Conservation (phyloP, 192 early-diverging fungal species). For the Piromyces finnis region DNA sequence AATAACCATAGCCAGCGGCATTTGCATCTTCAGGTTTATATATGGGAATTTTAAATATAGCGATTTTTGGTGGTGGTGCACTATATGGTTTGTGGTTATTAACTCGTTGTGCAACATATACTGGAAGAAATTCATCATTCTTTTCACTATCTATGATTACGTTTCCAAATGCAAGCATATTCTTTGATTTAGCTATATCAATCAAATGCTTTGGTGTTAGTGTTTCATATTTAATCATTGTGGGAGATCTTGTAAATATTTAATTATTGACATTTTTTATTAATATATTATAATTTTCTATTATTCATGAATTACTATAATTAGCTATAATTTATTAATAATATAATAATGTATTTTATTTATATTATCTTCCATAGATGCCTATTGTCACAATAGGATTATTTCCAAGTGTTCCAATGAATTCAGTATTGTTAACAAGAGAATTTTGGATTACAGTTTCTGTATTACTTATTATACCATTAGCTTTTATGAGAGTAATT, state of each 20-base stretch:
- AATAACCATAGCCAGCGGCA: slow-evolving; percentile 77
- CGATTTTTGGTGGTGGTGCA: slow-evolving; percentile 55
- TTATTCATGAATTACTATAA: too few species aligned
- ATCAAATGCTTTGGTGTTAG: slow-evolving; percentile 97
- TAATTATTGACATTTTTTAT: too few species aligned
- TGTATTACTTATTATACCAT: slow-evolving; percentile 50
- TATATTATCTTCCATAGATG: too few species aligned
- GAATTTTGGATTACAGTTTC: slow-evolving; percentile 71
- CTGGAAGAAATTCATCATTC: slow-evolving; percentile 69
- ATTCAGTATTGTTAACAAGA: slow-evolving; percentile 11
- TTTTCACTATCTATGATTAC: slow-evolving; percentile 80
- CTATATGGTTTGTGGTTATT: slow-evolving; percentile 73
- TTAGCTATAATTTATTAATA: too few species aligned
- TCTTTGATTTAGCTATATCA: slow-evolving; percentile 91
- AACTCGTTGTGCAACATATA: slow-evolving; percentile 48
- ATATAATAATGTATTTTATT: too few species aligned
- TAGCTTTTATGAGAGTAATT: slow-evolving; percentile 33
- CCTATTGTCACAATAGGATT: slow-evolving; percentile 17
- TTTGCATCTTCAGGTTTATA: slow-evolving; percentile 67
- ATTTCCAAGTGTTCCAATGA: slow-evolving; percentile 6
- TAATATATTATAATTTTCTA: too few species aligned
- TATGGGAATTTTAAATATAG: slow-evolving; percentile 62
- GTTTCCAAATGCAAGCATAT: slow-evolving; percentile 69
- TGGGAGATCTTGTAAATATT: slow-evolving; percentile 65
- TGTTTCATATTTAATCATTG: slow-evolving; percentile 86